A percentile compares a stretch with the other conserved stretches of the same genome.
Evolutionary conservation across 2,329 filamentous ascomycete genomes (phyloP).

Genomic region (Aspergillus sclerotialis): DNA sequence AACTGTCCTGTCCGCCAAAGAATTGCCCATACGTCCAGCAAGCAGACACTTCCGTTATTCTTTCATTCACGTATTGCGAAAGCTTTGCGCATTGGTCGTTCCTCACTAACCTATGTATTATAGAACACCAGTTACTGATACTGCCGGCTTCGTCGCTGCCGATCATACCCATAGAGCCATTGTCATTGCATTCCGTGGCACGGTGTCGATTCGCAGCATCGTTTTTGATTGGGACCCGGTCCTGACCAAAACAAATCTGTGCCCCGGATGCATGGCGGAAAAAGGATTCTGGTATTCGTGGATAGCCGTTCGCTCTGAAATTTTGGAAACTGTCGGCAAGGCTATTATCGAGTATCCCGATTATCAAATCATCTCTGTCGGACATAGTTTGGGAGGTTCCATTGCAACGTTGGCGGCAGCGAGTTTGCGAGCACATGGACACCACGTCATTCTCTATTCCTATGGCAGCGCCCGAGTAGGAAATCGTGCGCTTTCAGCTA

Average conservation of each 20-base stretch:
- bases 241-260: conserved; percentile 31
- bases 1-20: not conserved
- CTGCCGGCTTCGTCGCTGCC: conserved; percentile 43
- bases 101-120: not conserved
- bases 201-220: conserved; percentile 25
- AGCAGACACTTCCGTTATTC: not conserved
- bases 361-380: conserved; percentile 43
- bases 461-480: conserved; percentile 63
- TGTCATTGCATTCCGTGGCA: conserved; percentile 32
- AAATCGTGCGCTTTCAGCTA: conserved; percentile 48
- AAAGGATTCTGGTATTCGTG: conserved; percentile 44
- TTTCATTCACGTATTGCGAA: not conserved
- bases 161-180: conserved; percentile 38
- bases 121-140: conserved; percentile 27
- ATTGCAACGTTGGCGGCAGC: conserved; percentile 55
- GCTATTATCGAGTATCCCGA: conserved; percentile 13
- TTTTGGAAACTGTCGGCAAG: conserved; percentile 29
- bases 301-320: conserved; percentile 24
- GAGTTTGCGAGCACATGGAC: conserved; percentile 46
- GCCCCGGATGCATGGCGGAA: conserved; percentile 35
- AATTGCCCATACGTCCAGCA: not conserved
- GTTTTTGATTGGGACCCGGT: conserved; percentile 19
- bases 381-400: conserved; percentile 63
- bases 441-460: conserved; percentile 53
- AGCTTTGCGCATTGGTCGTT: not conserved